Percentiles rank a stretch among this genome's conserved stretches.
Conservation (phyloP, 306 rosid genomes). For the Betula pendula region DNA sequence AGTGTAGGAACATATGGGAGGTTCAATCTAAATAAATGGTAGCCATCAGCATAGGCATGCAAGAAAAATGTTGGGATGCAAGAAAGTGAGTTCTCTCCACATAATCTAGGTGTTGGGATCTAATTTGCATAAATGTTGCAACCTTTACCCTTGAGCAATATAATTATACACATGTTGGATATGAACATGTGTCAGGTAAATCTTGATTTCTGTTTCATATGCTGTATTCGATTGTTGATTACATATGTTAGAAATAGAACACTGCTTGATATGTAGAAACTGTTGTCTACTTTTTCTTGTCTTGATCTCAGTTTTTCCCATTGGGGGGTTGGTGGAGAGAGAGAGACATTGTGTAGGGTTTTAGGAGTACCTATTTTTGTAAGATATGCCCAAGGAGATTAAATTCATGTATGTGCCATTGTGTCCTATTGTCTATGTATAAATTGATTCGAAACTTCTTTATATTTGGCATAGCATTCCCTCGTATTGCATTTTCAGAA, state of each 20-base stretch:
- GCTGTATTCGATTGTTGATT: neutral
- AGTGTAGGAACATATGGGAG: neutral
- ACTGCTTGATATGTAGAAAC: neutral
- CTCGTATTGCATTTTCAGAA: too few relatives aligned
- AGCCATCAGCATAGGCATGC: neutral
- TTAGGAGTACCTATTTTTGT: neutral
- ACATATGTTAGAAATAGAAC: neutral
- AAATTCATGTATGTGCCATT: neutral
- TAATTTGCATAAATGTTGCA: constrained; percentile 1
- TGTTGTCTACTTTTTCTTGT: neutral
- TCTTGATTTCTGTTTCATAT: neutral
- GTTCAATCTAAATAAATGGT: neutral
- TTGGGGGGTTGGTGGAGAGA: neutral
- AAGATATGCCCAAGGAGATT: neutral
- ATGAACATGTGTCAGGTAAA: neutral
- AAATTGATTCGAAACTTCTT: neutral
- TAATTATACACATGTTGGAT: neutral
- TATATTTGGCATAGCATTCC: too few relatives aligned
- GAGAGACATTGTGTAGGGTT: neutral
- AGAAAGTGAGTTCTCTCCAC: neutral
- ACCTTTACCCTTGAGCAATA: neutral
- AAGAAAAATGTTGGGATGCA: neutral
- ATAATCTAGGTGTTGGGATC: neutral
- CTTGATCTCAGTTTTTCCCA: neutral
- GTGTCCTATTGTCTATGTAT: neutral